Percentiles rank a stretch among this genome's conserved stretches.
Evolutionary conservation across 768 basidiomycete species (phyloP).

Genomic region (Phylloporus sp.): DNA sequence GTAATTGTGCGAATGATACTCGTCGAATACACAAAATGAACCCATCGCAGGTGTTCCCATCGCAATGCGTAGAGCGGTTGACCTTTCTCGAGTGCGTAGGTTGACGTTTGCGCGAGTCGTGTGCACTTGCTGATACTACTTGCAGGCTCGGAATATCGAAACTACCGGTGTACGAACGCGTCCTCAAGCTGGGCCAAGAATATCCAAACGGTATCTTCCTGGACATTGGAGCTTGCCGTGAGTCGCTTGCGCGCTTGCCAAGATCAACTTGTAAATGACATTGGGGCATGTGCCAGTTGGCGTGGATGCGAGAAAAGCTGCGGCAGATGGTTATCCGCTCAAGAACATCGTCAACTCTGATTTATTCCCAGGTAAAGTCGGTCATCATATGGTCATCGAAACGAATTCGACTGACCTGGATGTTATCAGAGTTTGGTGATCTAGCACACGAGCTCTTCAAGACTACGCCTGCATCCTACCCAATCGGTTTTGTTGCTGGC

Average conservation of each 20-base stretch:
- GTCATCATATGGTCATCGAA: too few relatives aligned
- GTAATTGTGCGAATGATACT: neutral
- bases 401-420: neutral
- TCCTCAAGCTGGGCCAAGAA: slow-evolving; percentile 34
- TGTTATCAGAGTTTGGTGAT: slow-evolving; percentile 46
- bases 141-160: slow-evolving; percentile 8
- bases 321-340: slow-evolving; percentile 40
- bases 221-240: slow-evolving; percentile 43
- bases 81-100: slow-evolving; percentile 18
- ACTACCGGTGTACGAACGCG: slow-evolving; percentile 13
- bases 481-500: slow-evolving; percentile 48
- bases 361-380: slow-evolving; percentile 30
- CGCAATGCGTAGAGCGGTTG: slow-evolving; percentile 24
- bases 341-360: slow-evolving; percentile 37
- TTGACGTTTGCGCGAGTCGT: neutral
- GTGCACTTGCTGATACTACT: neutral
- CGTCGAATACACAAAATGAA: neutral
- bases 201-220: slow-evolving; percentile 35
- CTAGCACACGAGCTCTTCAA: slow-evolving; percentile 58
- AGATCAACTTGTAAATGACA: neutral
- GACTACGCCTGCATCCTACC: slow-evolving; percentile 47
- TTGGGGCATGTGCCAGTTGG: slow-evolving; percentile 11
- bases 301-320: slow-evolving; percentile 36
- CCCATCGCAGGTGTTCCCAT: slow-evolving; percentile 20
- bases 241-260: slow-evolving; percentile 4